These are phyloP conservation scores for Alternaria arborescens DNA, from an alignment of 2,329 filamentous ascomycete species.

Conservation along the genomic window DNA sequence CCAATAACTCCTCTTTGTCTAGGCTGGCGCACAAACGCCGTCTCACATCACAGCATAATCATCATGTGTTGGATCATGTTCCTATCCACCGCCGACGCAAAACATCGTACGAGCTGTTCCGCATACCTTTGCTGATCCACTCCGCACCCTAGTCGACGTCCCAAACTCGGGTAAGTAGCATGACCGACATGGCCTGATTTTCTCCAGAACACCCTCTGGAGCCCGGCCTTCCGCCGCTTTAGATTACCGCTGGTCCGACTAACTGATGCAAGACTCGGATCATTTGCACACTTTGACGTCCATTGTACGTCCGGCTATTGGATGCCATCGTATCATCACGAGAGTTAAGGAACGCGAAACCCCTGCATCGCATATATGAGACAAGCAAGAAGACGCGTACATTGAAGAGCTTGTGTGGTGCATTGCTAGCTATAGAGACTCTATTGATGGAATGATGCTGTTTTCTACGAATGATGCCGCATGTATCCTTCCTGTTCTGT, in stretches of 20 bases:
- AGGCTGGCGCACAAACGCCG: constrained; percentile 1
- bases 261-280: constrained; percentile 16
- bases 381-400: not conserved
- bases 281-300: constrained; percentile 6
- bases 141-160: not conserved
- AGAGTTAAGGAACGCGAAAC: constrained; percentile 2
- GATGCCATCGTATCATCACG: constrained; percentile 14
- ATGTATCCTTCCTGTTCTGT: constrained; percentile 5
- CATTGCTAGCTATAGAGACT: constrained; percentile 9
- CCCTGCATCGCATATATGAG: constrained; percentile 1
- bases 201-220: constrained; percentile 2
- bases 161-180: constrained; percentile 13
- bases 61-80: constrained; percentile 5
- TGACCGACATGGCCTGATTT: constrained; percentile 21
- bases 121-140: constrained; percentile 5
- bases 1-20: not conserved
- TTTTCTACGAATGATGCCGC: constrained; percentile 9
- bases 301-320: constrained; percentile 8
- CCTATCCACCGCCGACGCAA: not conserved
- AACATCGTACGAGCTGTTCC: constrained; percentile 10
- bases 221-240: constrained; percentile 6
- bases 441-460: constrained; percentile 3
- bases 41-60: constrained; percentile 5
- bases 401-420: not conserved
- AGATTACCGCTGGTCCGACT: constrained; percentile 3